These are phyloP conservation scores for Cutaneotrichosporon curvatum DNA, from an alignment of 1,284 basidiomycete genomes.

Conservation along the genomic window DNA sequence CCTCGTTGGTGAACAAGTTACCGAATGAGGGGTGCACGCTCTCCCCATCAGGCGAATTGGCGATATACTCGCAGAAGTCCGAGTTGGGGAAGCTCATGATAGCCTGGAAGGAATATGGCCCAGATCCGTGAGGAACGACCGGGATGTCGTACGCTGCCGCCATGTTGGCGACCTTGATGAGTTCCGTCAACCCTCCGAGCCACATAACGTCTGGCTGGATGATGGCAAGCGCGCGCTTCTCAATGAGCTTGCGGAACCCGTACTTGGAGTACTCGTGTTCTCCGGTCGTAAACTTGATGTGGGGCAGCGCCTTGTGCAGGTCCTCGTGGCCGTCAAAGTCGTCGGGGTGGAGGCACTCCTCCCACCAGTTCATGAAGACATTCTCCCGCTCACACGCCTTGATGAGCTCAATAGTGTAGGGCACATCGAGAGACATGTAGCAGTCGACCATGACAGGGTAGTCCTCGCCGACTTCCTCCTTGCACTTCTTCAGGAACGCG, in stretches of 20 bases:
- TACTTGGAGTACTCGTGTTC: slow-evolving; percentile 54
- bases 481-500: slow-evolving; percentile 49
- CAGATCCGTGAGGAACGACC: slow-evolving; percentile 53
- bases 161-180: slow-evolving; percentile 50
- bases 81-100: slow-evolving; percentile 43
- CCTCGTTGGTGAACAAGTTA: slow-evolving; percentile 52
- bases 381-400: slow-evolving; percentile 47
- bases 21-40: slow-evolving; percentile 51
- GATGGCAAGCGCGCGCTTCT: slow-evolving; percentile 50
- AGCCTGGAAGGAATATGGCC: slow-evolving; percentile 45
- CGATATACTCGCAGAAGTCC: slow-evolving; percentile 49
- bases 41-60: slow-evolving; percentile 52
- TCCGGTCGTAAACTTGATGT: slow-evolving; percentile 53
- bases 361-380: slow-evolving; percentile 53
- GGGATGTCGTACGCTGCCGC: slow-evolving; percentile 49
- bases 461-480: slow-evolving; percentile 46
- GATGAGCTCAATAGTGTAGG: slow-evolving; percentile 51
- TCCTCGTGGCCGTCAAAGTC: slow-evolving; percentile 50
- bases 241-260: slow-evolving; percentile 54
- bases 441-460: slow-evolving; percentile 53
- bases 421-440: slow-evolving; percentile 49
- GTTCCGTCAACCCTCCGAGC: slow-evolving; percentile 52
- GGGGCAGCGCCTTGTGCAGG: slow-evolving; percentile 49
- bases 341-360: slow-evolving; percentile 52
- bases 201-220: slow-evolving; percentile 53